Percentiles rank a stretch among this genome's conserved stretches.
Conservation (phyloP, 768 basidiomycete species). For the Mycena sanguinolenta region DNA sequence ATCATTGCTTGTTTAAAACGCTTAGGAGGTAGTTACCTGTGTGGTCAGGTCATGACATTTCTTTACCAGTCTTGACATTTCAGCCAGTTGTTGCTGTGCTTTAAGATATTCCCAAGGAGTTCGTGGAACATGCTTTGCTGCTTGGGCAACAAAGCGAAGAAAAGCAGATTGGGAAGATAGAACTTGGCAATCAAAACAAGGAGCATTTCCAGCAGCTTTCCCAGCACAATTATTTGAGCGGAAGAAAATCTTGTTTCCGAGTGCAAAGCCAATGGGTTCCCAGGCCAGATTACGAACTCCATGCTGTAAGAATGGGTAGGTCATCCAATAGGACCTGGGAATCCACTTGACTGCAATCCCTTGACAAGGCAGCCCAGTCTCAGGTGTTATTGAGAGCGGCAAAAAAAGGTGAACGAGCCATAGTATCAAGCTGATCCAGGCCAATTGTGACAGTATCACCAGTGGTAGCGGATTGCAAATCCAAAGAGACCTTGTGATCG, state of each 20-base stretch:
- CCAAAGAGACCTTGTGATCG: no score
- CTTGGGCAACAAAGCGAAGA: neutral
- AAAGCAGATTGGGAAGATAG: neutral
- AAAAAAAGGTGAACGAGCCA: no score
- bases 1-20: no score
- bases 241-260: neutral
- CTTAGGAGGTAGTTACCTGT: no score
- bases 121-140: neutral
- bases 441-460: no score
- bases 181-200: neutral
- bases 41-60: neutral
- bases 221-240: neutral
- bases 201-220: neutral
- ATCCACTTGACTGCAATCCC: neutral
- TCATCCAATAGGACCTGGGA: conserved; percentile 9
- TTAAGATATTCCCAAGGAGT: conserved; percentile 14
- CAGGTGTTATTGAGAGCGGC: no score
- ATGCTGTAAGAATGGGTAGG: conserved; percentile 8
- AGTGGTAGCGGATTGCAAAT: no score
- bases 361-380: neutral
- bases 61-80: neutral
- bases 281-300: neutral
- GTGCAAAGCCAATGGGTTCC: conserved; percentile 11
- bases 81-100: neutral
- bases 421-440: no score